phyloP scores from a whole-genome alignment of 164 flowering plant species.

The Tetrastigma voinierianum region DNA sequence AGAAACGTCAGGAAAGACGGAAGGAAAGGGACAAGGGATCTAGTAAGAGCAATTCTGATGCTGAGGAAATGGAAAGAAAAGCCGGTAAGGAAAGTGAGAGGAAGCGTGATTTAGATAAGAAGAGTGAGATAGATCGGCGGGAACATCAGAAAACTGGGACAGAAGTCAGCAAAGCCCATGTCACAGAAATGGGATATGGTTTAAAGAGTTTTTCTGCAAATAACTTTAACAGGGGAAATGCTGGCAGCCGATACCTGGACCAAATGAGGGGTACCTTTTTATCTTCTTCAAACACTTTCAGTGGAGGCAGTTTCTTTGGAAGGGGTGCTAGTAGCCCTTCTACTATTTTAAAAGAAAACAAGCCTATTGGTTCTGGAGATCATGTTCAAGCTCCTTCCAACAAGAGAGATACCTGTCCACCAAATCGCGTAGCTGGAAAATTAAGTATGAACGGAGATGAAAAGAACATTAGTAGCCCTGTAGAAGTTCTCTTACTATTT shows the following conservation, averaged over 20 bases:
- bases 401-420: conserved; percentile 44
- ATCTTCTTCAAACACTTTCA: conserved; percentile 77
- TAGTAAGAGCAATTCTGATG: conserved; percentile 88
- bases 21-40: conserved; percentile 82
- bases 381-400: conserved; percentile 39
- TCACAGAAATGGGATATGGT: conserved; percentile 44
- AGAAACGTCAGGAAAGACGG: conserved; percentile 69
- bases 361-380: conserved; percentile 43
- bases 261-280: conserved; percentile 74
- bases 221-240: conserved; percentile 46
- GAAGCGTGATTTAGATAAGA: conserved; percentile 56
- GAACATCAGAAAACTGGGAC: conserved; percentile 43
- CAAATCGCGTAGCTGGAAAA: conserved; percentile 44
- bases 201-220: conserved; percentile 32
- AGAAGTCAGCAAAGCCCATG: conserved; percentile 40
- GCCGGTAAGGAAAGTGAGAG: conserved; percentile 58
- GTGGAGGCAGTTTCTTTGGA: conserved; percentile 75
- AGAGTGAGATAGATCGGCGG: conserved; percentile 52
- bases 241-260: conserved; percentile 72
- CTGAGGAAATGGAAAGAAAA: conserved; percentile 70
- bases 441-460: conserved; percentile 45
- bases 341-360: conserved; percentile 50
- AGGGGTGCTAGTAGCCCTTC: conserved; percentile 39
- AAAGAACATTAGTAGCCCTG: conserved; percentile 44
- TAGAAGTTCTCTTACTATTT: conserved; percentile 42